phyloP scores from a whole-genome alignment of 257 asterid genomes.

The Solanum peruvianum region DNA sequence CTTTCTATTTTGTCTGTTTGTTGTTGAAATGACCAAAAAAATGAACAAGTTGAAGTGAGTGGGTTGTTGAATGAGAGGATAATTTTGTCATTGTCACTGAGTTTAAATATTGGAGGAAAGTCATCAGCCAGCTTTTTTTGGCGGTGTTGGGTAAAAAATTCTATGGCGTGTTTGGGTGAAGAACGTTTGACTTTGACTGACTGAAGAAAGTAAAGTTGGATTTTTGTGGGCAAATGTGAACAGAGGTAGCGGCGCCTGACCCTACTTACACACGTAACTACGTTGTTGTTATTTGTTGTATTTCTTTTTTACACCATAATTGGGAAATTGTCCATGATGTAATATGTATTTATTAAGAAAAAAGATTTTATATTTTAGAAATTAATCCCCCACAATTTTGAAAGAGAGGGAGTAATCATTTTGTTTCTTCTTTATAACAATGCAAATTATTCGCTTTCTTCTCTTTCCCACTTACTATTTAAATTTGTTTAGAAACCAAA shows the following conservation, averaged over 20 bases:
- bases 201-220: background rate
- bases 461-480: background rate
- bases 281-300: background rate
- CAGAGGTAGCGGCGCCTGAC: background rate
- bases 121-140: background rate
- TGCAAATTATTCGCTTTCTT: background rate
- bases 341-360: too few species aligned
- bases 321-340: too few species aligned
- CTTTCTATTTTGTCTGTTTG: background rate
- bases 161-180: background rate
- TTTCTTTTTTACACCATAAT: too few species aligned
- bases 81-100: background rate
- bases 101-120: background rate
- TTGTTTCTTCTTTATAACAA: background rate
- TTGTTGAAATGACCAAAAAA: background rate
- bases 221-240: background rate
- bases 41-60: background rate
- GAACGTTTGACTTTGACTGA: background rate
- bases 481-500: too few species aligned
- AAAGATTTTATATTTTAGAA: too few species aligned
- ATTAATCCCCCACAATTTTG: background rate
- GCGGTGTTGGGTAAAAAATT: background rate
- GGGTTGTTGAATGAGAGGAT: background rate
- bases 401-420: background rate
- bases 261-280: background rate